These are phyloP conservation scores for Taphrina deformans DNA, from an alignment of 1,139 yeast genomes.

Conservation along the genomic window DNA sequence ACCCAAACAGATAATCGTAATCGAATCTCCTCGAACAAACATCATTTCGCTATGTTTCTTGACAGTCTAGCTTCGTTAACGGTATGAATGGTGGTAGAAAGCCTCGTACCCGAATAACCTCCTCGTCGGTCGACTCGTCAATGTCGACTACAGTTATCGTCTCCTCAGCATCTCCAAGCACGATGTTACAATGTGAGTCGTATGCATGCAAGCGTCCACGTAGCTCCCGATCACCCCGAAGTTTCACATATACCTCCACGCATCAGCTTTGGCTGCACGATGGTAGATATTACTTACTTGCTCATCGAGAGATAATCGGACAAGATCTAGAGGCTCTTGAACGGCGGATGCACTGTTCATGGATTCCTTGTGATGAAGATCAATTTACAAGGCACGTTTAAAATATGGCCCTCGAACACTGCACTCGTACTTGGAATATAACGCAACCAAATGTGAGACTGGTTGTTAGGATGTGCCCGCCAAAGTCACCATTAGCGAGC, in stretches of 20 bases:
- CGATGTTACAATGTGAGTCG: conserved; percentile 58
- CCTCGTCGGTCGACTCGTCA: conserved; percentile 43
- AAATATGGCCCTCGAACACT: too few species aligned
- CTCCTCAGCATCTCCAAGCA: conserved; percentile 88
- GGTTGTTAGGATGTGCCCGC: too few species aligned
- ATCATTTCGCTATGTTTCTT: conserved; percentile 83
- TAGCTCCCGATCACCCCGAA: conserved; percentile 94
- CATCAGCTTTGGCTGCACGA: neutral
- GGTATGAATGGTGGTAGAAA: conserved; percentile 16
- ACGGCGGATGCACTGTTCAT: conserved; percentile 31
- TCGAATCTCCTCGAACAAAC: conserved; percentile 72
- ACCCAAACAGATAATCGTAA: conserved; percentile 30
- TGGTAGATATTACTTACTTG: neutral
- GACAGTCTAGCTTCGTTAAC: conserved; percentile 44
- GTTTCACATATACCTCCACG: conserved; percentile 69
- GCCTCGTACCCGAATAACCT: conserved; percentile 47
- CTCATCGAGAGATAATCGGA: conserved; percentile 85
- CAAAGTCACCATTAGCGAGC: too few species aligned
- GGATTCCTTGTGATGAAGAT: neutral
- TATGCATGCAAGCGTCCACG: conserved; percentile 74
- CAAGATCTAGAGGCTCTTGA: conserved; percentile 76
- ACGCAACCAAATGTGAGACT: too few species aligned
- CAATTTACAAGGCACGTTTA: too few species aligned
- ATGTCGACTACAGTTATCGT: conserved; percentile 64
- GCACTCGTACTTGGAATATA: too few species aligned